Conservation (phyloP, 768 basidiomycete species). For the Pisolithus sp. region DNA sequence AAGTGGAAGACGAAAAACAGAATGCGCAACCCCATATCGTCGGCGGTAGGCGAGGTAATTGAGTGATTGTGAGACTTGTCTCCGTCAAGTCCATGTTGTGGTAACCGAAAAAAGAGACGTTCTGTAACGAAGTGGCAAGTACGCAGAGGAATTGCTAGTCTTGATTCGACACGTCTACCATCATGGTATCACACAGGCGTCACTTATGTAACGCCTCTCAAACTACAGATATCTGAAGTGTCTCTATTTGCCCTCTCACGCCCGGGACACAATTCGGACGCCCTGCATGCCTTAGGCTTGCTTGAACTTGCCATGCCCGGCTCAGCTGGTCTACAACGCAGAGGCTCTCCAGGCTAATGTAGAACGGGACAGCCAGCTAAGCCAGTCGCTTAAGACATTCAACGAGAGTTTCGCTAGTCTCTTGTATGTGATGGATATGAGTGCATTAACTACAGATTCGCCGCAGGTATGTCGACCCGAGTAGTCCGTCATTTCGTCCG, state of each 20-base stretch:
- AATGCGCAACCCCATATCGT: too few species aligned
- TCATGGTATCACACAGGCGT: conserved; percentile 34
- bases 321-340: conserved; percentile 85
- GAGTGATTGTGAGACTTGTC: too few species aligned
- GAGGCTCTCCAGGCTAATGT: conserved; percentile 74
- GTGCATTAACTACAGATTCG: conserved; percentile 91
- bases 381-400: conserved; percentile 76
- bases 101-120: neutral
- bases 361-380: conserved; percentile 62
- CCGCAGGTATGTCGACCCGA: conserved; percentile 51
- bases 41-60: too few species aligned
- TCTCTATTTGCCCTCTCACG: conserved; percentile 83
- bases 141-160: neutral
- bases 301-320: conserved; percentile 77
- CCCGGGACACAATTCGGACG: conserved; percentile 59
- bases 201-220: conserved; percentile 80
- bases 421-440: conserved; percentile 91
- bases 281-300: conserved; percentile 80
- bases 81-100: neutral
- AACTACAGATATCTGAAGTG: conserved; percentile 86
- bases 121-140: neutral
- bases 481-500: neutral
- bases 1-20: too few species aligned
- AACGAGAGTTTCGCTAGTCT: conserved; percentile 92
- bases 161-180: neutral